Conservation (phyloP, 306 rosid genomes). For the Echinosophora koreensis region DNA sequence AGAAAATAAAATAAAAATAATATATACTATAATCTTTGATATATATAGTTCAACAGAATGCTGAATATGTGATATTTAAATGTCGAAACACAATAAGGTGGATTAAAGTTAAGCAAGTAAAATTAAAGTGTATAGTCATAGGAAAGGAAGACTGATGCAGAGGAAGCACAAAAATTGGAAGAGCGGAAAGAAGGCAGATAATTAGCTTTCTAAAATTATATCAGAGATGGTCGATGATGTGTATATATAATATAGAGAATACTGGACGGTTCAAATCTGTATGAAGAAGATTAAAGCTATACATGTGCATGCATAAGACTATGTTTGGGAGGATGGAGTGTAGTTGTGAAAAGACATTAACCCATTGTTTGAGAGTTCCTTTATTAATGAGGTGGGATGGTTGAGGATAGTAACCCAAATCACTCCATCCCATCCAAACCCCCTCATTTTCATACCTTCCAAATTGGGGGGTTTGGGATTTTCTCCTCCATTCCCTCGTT, state of each 20-base stretch:
- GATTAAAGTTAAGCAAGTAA: no score
- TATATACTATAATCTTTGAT: neutral
- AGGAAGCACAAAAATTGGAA: neutral
- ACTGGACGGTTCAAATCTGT: conserved; percentile 1
- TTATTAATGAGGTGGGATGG: no score
- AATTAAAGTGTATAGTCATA: conserved; percentile 21
- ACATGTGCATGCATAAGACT: neutral
- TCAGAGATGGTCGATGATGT: neutral
- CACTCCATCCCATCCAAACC: no score
- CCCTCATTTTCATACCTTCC: no score
- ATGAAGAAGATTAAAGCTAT: conserved; percentile 5
- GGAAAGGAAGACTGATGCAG: neutral
- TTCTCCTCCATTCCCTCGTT: no score
- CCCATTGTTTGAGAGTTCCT: no score
- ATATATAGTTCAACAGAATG: neutral
- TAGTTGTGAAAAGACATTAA: no score
- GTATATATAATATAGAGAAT: neutral
- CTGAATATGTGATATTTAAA: neutral
- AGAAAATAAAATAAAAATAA: neutral
- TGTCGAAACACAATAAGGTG: neutral
- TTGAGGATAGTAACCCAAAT: no score
- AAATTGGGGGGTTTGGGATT: no score
- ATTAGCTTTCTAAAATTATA: neutral
- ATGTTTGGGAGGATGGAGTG: no score
- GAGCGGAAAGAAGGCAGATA: conserved; percentile 29